Percentiles rank a stretch among this genome's conserved stretches.
phyloP scores from a whole-genome alignment of 805 yeast genomes.

The Saccharomycopsis sp. region DNA sequence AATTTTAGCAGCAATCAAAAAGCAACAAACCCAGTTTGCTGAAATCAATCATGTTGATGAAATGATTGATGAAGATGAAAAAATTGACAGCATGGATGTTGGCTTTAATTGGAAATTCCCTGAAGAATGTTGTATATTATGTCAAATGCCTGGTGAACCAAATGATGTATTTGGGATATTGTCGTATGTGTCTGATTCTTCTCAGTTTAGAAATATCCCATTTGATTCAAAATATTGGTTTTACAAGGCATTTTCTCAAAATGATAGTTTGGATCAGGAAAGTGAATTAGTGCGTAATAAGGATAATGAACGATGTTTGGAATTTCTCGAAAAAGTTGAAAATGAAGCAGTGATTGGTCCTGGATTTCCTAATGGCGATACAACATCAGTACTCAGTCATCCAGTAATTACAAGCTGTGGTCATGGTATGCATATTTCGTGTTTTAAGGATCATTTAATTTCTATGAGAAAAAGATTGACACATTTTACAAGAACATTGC shows the following conservation, averaged over 20 bases:
- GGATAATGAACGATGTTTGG: neutral
- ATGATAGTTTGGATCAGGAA: conserved; percentile 34
- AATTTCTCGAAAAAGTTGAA: conserved; percentile 32
- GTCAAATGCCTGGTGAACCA: conserved; percentile 63
- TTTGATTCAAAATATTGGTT: conserved; percentile 60
- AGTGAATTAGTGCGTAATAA: conserved; percentile 13
- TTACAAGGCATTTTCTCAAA: conserved; percentile 45
- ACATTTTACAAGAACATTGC: conserved; percentile 76
- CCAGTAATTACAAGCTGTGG: conserved; percentile 73
- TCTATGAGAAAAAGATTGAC: conserved; percentile 50
- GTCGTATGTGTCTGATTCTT: conserved; percentile 49
- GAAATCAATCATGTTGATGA: conserved; percentile 37
- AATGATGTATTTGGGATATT: conserved; percentile 73
- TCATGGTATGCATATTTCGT: conserved; percentile 84
- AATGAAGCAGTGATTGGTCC: conserved; percentile 54
- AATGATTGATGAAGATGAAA: conserved; percentile 32
- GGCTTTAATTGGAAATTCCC: conserved; percentile 57
- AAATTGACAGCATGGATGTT: conserved; percentile 32
- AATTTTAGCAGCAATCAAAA: conserved; percentile 70
- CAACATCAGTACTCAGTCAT: conserved; percentile 33
- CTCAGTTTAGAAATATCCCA: conserved; percentile 60
- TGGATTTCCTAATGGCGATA: conserved; percentile 47
- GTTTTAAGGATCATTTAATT: conserved; percentile 59
- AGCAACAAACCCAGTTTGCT: conserved; percentile 72
- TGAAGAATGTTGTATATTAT: conserved; percentile 67